Evolutionary conservation across 345 rosid species (phyloP), one percentile per base, ranked within the genome.

Genomic region (Eucalyptus fibrosa): DNA sequence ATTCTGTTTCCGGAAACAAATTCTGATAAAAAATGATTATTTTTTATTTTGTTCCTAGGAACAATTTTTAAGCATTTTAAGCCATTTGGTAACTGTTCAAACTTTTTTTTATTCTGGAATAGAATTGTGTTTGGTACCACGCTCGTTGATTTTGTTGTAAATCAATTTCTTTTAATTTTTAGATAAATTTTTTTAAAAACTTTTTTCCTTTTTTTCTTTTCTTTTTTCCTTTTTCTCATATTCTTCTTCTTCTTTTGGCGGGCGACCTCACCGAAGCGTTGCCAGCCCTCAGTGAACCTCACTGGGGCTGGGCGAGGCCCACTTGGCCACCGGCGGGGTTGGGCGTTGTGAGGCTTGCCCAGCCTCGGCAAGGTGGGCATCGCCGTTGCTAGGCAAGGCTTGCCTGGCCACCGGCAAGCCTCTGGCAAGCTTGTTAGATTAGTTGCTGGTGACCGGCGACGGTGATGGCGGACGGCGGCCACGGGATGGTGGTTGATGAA

Each of bases 381-480:
- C 5, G 14, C 50, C 14, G 50, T 2, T 12, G 14, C 1, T 47
- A 1, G 50, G 14, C 4, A 2, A 49, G 50, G 50, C 50, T 2
- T 0, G 50, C 50, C 0, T 49, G 5, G 50, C 50, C 50, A 12
- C 15, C 5, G 50, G 50, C 50, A 12, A 49, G 50, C 50, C 50
- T 47, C 0, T 12, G 13, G 50, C 5, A 2, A 50, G 17, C 51
- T 50, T 0, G 17, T 0, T 2, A 2, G 1, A 50, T 2, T 0
- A 0, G 51, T 50, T 50, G 50, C 16, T 13, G 6, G 50, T 0
- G 15, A 12, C 50, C 6, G 15, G 15, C 1, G 50, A 4, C 12
- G 14, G 15, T 5, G 15, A 0, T 12, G 50, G 50, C 6, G 5
- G 14, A 49, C 2, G 7, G 51, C 2, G 6, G 17, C 7, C 17